Percentiles rank a stretch among this genome's conserved stretches.
phyloP scores from a whole-genome alignment of 345 rosid genomes.

The Euphorbia peplus region DNA sequence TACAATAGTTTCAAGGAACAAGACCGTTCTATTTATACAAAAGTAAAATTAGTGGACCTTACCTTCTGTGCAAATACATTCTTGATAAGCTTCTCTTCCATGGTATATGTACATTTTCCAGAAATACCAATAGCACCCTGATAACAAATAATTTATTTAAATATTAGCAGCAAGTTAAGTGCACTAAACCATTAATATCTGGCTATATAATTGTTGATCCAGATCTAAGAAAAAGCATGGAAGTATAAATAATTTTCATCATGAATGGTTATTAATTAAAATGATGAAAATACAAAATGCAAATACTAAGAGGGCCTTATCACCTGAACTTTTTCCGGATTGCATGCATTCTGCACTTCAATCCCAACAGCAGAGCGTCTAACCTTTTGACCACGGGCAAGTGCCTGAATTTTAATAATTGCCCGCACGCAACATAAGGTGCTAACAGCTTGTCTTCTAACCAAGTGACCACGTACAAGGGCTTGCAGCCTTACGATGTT shows the following conservation, averaged over 20 bases:
- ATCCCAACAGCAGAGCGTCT: conserved; percentile 36
- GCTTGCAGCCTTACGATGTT: conserved; percentile 68
- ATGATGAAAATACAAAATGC: not conserved
- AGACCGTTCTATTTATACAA: not conserved
- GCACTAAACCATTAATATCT: not conserved
- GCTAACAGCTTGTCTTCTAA: conserved; percentile 82
- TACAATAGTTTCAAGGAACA: not conserved
- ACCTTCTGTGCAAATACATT: conserved; percentile 61
- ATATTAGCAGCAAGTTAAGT: not conserved
- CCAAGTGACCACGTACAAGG: conserved; percentile 70
- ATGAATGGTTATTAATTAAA: not conserved
- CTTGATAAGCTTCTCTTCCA: conserved; percentile 38
- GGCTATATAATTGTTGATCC: not conserved
- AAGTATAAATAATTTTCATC: too few species aligned
- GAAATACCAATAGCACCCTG: conserved; percentile 42
- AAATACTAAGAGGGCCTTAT: not conserved
- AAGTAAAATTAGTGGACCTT: conserved; percentile 11
- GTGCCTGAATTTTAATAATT: conserved; percentile 64
- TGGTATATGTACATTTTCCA: conserved; percentile 24
- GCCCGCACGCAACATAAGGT: conserved; percentile 58
- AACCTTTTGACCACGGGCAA: conserved; percentile 52
- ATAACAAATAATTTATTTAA: not conserved
- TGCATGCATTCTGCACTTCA: conserved; percentile 35
- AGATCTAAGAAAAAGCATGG: not conserved
- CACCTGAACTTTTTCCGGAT: conserved; percentile 34